Evolutionary conservation across 768 basidiomycete genomes (phyloP).

Genomic region (Lentinus tigrinus): DNA sequence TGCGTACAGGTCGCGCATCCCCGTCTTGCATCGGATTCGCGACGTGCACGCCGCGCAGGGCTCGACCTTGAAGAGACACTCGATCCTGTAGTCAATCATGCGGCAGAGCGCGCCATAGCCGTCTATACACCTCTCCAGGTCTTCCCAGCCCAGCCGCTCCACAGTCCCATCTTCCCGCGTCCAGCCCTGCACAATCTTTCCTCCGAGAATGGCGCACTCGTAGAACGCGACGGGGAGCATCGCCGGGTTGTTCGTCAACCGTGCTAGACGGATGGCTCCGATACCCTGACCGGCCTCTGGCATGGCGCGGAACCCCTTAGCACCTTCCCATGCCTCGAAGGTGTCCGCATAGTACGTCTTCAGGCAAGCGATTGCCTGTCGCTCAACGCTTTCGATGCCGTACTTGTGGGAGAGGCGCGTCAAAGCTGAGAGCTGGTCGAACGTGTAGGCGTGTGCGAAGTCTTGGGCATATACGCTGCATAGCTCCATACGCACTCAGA

Average conservation of each 20-base stretch:
- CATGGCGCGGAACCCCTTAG: neutral
- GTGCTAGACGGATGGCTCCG: neutral
- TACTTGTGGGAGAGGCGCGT: slow-evolving; percentile 2
- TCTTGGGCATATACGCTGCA: neutral
- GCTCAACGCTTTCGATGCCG: neutral
- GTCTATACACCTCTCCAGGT: too few species aligned
- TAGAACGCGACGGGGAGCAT: slow-evolving; percentile 1
- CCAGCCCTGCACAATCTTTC: neutral
- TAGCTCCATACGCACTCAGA: neutral
- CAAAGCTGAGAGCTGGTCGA: neutral
- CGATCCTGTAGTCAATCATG: too few species aligned
- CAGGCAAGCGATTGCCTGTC: neutral
- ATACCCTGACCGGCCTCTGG: neutral
- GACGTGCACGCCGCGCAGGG: too few species aligned
- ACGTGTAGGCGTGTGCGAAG: too few species aligned
- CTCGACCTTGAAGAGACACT: too few species aligned
- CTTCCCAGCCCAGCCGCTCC: neutral
- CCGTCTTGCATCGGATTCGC: too few species aligned
- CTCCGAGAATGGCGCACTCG: neutral
- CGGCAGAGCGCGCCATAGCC: too few species aligned
- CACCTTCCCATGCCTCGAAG: neutral
- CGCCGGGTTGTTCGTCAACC: neutral
- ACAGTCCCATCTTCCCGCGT: neutral
- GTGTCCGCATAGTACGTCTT: neutral
- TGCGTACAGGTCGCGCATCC: too few species aligned